These are phyloP conservation scores for Eimeria mitis DNA, from an alignment of 169 alveolate genomes.

Conservation along the genomic window DNA sequence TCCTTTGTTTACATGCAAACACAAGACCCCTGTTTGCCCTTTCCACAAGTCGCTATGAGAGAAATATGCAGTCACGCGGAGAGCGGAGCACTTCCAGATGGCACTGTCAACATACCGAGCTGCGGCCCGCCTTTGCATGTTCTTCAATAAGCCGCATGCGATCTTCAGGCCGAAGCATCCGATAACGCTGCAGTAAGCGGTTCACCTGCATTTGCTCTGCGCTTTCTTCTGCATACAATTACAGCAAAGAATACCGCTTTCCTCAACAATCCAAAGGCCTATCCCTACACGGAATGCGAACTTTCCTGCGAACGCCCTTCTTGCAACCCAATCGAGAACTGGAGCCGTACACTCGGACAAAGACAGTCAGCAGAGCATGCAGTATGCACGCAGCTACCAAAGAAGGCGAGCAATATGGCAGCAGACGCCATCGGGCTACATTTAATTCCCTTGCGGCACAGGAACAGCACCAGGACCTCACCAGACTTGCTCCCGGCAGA, in stretches of 20 bases:
- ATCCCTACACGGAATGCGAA: neutral
- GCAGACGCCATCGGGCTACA: neutral
- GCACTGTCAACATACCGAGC: neutral
- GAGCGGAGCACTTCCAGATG: neutral
- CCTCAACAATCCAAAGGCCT: neutral
- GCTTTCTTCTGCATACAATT: neutral
- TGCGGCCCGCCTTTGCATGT: constrained; percentile 11
- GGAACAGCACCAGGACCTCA: neutral
- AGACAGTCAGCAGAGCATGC: neutral
- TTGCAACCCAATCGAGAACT: neutral
- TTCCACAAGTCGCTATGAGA: neutral
- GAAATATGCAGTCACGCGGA: neutral
- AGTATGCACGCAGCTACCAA: neutral
- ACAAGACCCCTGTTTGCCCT: neutral
- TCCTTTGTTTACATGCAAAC: neutral
- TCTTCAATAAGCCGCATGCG: constrained; percentile 29
- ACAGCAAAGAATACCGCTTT: neutral
- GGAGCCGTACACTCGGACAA: neutral
- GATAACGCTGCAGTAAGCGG: constrained; percentile 31
- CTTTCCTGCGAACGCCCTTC: neutral
- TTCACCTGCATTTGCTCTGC: neutral
- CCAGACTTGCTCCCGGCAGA: neutral
- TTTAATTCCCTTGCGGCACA: neutral
- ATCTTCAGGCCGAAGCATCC: constrained; percentile 66
- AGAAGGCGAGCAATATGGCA: neutral